Base-by-base conservation (phyloP, 306 rosid species). In the Trifolium pratense region DNA sequence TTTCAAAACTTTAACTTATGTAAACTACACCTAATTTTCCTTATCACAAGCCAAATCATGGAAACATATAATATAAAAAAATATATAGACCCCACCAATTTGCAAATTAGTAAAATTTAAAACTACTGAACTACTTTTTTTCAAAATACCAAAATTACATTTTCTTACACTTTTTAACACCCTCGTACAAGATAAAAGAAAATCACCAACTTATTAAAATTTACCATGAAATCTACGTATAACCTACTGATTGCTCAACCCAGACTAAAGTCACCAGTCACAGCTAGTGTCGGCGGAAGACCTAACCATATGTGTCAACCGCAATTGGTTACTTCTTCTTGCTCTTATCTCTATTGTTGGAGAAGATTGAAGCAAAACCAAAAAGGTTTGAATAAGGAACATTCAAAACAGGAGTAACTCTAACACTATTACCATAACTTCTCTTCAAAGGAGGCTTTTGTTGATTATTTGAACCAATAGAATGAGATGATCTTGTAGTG, bases 381-480 rank as follows among this genome's bases (percentile, higher is more conserved):
- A 90, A 89, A 15, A 92, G 70, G 68, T 73, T 87, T 25, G 85
- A 85, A 11, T 92, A 73, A 78, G 88, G 90, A 78, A 92, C 90
- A 75, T 90, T 92, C 45, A 92, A 74, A 66, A 90, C 77, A 61
- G 89, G 97, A 86, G 71, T 90, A 61, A 87, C 82, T 76, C 82
- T 55, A 75, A 76, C 68, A 60, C 58, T 52, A 52, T 82, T 86
- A 29, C 32, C 66, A 26, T 78, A 87, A 49, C 72, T 60, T 81
- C 85, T 90, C 84, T 90, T 88, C 74, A 90, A 53, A 53, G 97
- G 97, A 73, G 92, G 93, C 84, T 86, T 92, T 64, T 60, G 89
- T 76, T 79, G 85, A 79, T 74, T 60, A 15, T 34, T 63, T 16
- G 85, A 66, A 66, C 82, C 63, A 13, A 72, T 66, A 20, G 76